Evolutionary conservation across 768 basidiomycete species (phyloP).

Genomic region (Suillus decipiens): DNA sequence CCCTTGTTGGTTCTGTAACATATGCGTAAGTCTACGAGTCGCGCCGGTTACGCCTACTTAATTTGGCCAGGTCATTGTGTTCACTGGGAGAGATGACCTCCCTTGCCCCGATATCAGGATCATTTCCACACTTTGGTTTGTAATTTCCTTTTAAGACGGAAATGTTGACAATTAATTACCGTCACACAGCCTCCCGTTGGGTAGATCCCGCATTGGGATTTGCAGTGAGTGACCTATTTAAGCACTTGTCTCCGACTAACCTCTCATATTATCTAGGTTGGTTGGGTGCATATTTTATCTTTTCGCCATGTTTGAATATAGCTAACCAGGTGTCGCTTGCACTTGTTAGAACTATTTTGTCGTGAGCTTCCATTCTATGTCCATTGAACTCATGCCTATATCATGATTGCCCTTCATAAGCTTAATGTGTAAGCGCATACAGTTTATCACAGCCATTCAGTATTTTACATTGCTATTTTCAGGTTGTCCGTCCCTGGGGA

Average conservation of each 20-base stretch:
- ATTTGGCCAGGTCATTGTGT: constrained; percentile 50
- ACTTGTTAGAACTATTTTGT: constrained; percentile 53
- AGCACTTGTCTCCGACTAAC: background rate
- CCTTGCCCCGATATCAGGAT: constrained; percentile 75
- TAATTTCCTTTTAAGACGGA: background rate
- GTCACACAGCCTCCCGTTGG: constrained; percentile 48
- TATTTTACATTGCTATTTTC: background rate
- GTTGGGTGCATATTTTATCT: constrained; percentile 13
- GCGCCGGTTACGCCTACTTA: constrained; percentile 26
- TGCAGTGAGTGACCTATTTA: constrained; percentile 42
- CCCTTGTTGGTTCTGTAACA: constrained; percentile 62
- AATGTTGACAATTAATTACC: background rate
- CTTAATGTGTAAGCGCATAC: constrained; percentile 7
- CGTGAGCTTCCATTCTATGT: constrained; percentile 28
- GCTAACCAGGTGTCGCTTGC: constrained; percentile 37
- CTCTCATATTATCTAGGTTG: constrained; percentile 6
- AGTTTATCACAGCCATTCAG: background rate
- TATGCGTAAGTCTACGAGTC: constrained; percentile 47
- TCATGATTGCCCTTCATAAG: background rate
- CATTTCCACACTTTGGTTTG: constrained; percentile 72
- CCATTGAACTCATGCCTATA: background rate
- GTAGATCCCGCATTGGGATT: constrained; percentile 65
- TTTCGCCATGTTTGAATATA: background rate
- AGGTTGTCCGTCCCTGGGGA: constrained; percentile 57
- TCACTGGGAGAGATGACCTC: constrained; percentile 80